These are phyloP conservation scores for Elsinoe arachidis DNA, from an alignment of 2,329 filamentous ascomycete genomes.

Conservation along the genomic window DNA sequence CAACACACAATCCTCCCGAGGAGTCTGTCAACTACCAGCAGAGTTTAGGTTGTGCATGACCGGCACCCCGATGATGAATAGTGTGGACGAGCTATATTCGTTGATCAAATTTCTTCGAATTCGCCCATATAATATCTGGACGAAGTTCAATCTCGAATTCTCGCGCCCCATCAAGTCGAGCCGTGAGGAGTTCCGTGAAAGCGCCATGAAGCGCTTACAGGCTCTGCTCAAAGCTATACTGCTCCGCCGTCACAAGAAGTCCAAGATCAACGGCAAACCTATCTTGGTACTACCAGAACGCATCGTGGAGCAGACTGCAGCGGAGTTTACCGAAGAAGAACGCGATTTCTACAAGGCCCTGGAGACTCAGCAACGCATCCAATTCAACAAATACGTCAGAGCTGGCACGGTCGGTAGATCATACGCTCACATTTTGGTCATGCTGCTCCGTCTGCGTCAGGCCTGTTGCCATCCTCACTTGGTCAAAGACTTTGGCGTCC, in stretches of 20 bases:
- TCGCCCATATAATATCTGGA: constrained; percentile 59
- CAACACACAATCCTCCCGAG: constrained; percentile 52
- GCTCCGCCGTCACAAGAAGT: constrained; percentile 72
- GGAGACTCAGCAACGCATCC: constrained; percentile 56
- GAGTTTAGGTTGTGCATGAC: constrained; percentile 65
- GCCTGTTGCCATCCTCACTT: constrained; percentile 70
- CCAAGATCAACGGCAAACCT: constrained; percentile 68
- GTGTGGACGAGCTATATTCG: constrained; percentile 66
- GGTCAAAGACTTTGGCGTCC: constrained; percentile 56
- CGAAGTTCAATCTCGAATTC: constrained; percentile 53
- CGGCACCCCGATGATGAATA: constrained; percentile 86
- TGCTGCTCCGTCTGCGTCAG: constrained; percentile 71
- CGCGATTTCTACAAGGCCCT: constrained; percentile 55
- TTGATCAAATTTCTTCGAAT: constrained; percentile 70
- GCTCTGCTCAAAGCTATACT: constrained; percentile 71
- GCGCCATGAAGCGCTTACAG: constrained; percentile 64
- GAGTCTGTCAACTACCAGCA: constrained; percentile 50
- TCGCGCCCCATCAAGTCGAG: constrained; percentile 42
- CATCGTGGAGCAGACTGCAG: constrained; percentile 51
- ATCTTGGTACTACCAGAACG: constrained; percentile 61
- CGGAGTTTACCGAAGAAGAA: constrained; percentile 60
- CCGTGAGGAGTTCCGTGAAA: constrained; percentile 22
- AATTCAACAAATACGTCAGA: constrained; percentile 69
- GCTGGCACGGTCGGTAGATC: constrained; percentile 59
- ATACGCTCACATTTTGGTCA: constrained; percentile 72